A percentile compares a stretch with the other conserved stretches of the same genome.
Conservation (phyloP, 2,329 filamentous ascomycete genomes). For the Fusarium sp. region DNA sequence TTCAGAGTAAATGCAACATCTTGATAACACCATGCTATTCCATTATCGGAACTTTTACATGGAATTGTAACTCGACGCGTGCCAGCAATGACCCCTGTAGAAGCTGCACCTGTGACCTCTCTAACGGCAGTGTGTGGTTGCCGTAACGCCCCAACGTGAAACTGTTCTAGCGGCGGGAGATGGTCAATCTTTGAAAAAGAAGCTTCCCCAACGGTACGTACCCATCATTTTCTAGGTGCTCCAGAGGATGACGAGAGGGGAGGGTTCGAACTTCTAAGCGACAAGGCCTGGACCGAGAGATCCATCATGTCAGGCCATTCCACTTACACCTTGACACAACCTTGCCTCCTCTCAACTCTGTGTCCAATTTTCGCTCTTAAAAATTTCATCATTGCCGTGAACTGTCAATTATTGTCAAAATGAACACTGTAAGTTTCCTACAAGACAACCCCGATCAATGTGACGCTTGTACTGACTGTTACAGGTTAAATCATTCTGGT, state of each 20-base stretch:
- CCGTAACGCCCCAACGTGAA: constrained; percentile 27
- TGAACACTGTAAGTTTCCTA: constrained; percentile 67
- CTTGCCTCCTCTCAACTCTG: constrained; percentile 40
- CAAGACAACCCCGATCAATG: constrained; percentile 1
- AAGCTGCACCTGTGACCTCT: constrained; percentile 33
- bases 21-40: too few species aligned
- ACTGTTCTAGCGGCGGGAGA: constrained; percentile 39
- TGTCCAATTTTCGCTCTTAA: constrained; percentile 26
- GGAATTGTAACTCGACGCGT: too few species aligned
- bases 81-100: constrained; percentile 17
- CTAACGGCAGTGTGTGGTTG: constrained; percentile 42
- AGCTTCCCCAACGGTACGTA: constrained; percentile 38
- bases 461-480: constrained; percentile 41
- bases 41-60: too few species aligned
- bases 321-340: constrained; percentile 48
- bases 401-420: constrained; percentile 50
- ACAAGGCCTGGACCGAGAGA: constrained; percentile 42
- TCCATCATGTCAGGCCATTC: constrained; percentile 50
- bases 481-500: constrained; percentile 77
- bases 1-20: too few species aligned
- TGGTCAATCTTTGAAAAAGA: constrained; percentile 13
- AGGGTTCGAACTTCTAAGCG: constrained; percentile 34
- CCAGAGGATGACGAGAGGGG: constrained; percentile 6
- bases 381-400: constrained; percentile 13
- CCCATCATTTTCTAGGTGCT: not conserved